Evolutionary conservation across 495 filamentous ascomycete species (phyloP), one percentile per base, ranked within the genome.

Genomic region (Penicillium cosmopolitanum): DNA sequence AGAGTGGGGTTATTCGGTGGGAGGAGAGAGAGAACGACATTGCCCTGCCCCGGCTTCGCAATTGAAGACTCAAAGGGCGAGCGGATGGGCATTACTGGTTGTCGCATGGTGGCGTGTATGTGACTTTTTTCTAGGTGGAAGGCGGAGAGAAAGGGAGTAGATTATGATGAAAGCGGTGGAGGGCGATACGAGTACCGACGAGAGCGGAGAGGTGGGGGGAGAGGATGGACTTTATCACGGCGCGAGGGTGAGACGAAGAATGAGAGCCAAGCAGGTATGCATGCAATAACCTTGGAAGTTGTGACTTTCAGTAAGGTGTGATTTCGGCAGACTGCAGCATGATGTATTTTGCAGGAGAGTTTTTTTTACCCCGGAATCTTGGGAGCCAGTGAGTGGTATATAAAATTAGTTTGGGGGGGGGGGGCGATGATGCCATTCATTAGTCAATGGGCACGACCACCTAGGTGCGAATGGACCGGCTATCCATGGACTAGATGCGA

Each of bases 41-140:
- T 81, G 53, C 95, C 95, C 55, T 91, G 80, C 19, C 95, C 95
- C 5, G 93, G 83, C 38, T 79, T 80, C 16, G 88, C 88, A 15
- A 89, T 83, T 46, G 87, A 87, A 35, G 84, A 76, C 57, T 88
- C 85, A 66, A 96, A 96, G 38, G 84, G 84, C 50, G 80, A 85
- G 61, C 68, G 73, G 31, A 80, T 69, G 5, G 76, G 74, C 70
- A 76, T 74, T 48, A 61, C 47, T 72, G 66, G 63, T 66, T 68
- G 57, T 57, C 66, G 68, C 68, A 72, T 72, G 43, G 28, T 63
- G 62, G 18, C 55, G 31, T 31, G n/a, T 50, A 15, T 58, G 46
- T 28, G 46, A 4, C 13, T 16, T n/a, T 57, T 42, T 21, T 13
- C n/a, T 18, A 19, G 28, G 28, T 23, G 44, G 15, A 21, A 38